Evolutionary conservation across 2,329 filamentous ascomycete genomes (phyloP), one percentile per base, ranked within the genome.

Genomic region (Xenosphaeropsis pyriputrescens): DNA sequence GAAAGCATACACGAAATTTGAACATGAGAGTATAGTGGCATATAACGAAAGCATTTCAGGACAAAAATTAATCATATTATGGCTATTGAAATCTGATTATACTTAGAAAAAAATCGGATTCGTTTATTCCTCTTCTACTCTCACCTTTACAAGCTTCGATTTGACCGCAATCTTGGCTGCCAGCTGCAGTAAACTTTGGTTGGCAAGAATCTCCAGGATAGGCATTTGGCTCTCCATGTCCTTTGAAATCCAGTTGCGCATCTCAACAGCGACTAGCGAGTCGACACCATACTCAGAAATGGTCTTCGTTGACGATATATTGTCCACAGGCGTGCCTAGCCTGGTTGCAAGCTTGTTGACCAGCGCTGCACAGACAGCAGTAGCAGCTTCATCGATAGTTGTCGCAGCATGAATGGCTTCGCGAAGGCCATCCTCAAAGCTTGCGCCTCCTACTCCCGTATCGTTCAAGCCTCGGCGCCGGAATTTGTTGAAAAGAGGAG

Each of bases 241-340:
- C 32, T 54, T 51, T 9, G 57, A 49, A 2, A 70, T 54, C 65
- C 67, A 70, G 44, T 62, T 68, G n/a, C 66, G 58, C 8, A 70
- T 52, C 9, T 63, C 63, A 13, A 71, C 63, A 1, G 67, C 67
- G 4, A 69, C 62, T 6, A 72, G 56, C 62, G 29, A 50, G 51
- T 1, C 46, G 6, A 56, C 43, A 0, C 55, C 54, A 17, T 56
- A 57, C 0, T 44, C 41, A 2, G 46, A 41, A 5, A 55, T 40
- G 2, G 49, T 45, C 19, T 49, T 44, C 1, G 41, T 42, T 15
- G 45, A 33, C 34, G 42, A 39, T 8, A 55, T 44, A 5, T 49
- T 42, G 6, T 45, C 38, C 7, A 40, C 44, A 5, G 47, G 35
- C 5, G 45, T 42, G 14, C 41, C 42, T 18, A 51, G 41, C 19